Base-by-base conservation (phyloP, 306 rosid genomes). In the Boehmeria nivea region DNA sequence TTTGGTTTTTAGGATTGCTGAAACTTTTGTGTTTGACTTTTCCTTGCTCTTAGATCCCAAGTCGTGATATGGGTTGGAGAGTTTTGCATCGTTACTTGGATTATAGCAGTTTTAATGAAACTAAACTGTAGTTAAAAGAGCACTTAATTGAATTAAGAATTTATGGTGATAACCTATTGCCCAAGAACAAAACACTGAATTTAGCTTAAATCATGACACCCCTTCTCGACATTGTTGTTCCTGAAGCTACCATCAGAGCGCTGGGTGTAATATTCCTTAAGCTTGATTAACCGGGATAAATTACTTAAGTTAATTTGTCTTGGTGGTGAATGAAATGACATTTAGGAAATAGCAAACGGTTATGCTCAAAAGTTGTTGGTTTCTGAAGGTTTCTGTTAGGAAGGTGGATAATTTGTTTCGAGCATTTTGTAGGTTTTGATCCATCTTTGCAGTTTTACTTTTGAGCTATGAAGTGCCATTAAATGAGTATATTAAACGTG, bases 21-120 rank as follows among this genome's bases (percentile, higher is more conserved):
- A 10, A 39, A 9, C 6, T n/a, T 43, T 51, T 17, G 23, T 64
- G 64, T 54, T 71, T 64, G 76, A 71, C 76, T 71, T 64, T 70
- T 43, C 16, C 26, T 25, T 16, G n/a, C 20, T 27, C 7, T 37
- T 57, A 49, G 70, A 64, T 57, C 71, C 76, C 10, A 64, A 60
- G 44, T 37, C 21, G 11, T 27, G n/a, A n/a, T n/a, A 18, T 46
- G 16, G 25, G n/a, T 58, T 42, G 20, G 16, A 22, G 25, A 25
- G 8, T 18, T 23, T 33, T 54, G 3, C 5, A 43, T 25, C 37
- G 17, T 40, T 40, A 40, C 22, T 31, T 21, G n/a, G 15, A 7
- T 31, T 5, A 4, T 49, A 31, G 19, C 17, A 15, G 34, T 36
- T 15, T 46, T 58, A 15, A 11, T 38, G 63, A 46, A 5, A 4